Evolutionary conservation across 2,329 filamentous ascomycete genomes (phyloP), one percentile per base, ranked within the genome.

Genomic region (Ambrosiella cleistominuta): DNA sequence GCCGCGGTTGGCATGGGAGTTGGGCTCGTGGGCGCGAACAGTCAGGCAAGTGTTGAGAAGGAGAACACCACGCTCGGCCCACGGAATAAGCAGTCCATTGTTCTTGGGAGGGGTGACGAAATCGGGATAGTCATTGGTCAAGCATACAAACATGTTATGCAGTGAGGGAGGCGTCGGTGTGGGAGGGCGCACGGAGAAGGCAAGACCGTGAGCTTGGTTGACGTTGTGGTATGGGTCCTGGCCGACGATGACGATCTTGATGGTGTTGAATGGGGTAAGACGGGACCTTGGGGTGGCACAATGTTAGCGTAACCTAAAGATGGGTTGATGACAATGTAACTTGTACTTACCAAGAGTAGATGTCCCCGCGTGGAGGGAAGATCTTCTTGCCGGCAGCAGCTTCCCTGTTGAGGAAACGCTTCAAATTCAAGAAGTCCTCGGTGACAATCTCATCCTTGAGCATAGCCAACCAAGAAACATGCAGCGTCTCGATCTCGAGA

Each of bases 181-280:
- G 0, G 93, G 93, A 2, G 91, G 84, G 8, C 87, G 86, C 58
- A 97, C 90, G 53, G 88, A 95, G 76, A 98, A 98, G 68, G 87
- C 91, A 60, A 98, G 82, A 49, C 93, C 93, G 70, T 97, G 93
- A 55, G 93, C 93, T 75, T 98, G 93, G 70, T 94, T 94, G 68
- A 81, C 70, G 69, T 95, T 95, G 74, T 98, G 93, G 70, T 98
- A 98, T 2, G 93, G 93, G 68, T 98, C 93, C 73, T 98, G 93
- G 63, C 93, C 93, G 57, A 97, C 71, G 66, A 98, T 89, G 61
- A 98, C 90, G 59, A 86, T 86, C 70, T 95, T 95, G 69, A 97
- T 90, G 12, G 77, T 84, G 72, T 84, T 74, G 64, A 98, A 83
- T 7, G 93, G 90, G 0, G 91, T 96, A 69, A 95, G 86, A 35